Base-by-base conservation (phyloP, 768 basidiomycete genomes). In the Collybia mongolica region DNA sequence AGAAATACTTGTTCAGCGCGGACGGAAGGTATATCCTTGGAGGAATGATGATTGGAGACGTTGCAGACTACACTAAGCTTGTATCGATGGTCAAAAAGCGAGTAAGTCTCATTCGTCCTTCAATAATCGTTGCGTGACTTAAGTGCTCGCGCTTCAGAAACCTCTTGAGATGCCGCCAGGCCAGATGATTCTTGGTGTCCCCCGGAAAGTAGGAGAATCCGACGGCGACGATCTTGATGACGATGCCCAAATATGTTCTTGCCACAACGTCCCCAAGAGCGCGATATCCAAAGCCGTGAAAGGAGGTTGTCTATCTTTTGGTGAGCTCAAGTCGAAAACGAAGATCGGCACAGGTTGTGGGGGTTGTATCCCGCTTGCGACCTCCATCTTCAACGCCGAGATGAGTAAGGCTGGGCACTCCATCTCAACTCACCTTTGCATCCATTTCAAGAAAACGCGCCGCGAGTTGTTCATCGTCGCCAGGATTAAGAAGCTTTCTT, bases 21-120 rank as follows among this genome's bases (percentile, higher is more conserved):
- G 85, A 89, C 58, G 88, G 87, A 9, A 82, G 84, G 64, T 75
- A 85, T 55, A 70, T 90, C 11, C 66, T 90, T 3, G 88, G 88
- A 11, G 88, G 88, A 3, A 86, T 88, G 79, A 86, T 89, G 85
- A 78, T 90, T n/a, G 88, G 87, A 2, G 84, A 87, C 58, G 80
- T 80, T 8, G 73, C 71, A 32, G 83, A 86, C 60, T 88, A 82
- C 58, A 76, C 82, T 49, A 87, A 88, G 64, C 72, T 89, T 12
- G 74, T 88, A n/a, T 71, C 81, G 11, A 70, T 88, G 26, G 81
- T 86, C 23, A 86, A 84, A 69, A 87, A 87, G 72, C 81, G 81
- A 70, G 83, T 75, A 48, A 26, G 63, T 48, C 14, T 24, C 44
- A 22, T 15, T 37, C 39, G 26, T 17, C 59, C 39, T n/a, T 14